Evolutionary conservation across 257 asterid species (phyloP), one percentile per base, ranked within the genome.

Genomic region (Paulownia fortunei): DNA sequence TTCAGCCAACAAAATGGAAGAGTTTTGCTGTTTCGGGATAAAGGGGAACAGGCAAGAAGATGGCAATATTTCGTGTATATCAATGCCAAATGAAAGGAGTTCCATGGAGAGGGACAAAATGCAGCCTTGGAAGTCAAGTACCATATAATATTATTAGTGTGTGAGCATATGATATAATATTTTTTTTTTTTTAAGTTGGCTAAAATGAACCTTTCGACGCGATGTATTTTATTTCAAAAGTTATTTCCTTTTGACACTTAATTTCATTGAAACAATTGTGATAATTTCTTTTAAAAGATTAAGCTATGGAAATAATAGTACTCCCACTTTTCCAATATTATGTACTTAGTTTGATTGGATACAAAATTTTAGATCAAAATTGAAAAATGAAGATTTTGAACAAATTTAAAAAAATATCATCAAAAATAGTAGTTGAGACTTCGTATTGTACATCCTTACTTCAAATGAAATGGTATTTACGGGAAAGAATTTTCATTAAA

Each of bases 61-160:
- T 65, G 78, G 69, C 75, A 65, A 74, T 36, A 16, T 26, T 42
- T 77, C 54, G 82, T 62, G 51, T 37, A 76, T 69, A 76, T 77
- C 86, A 74, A 80, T 69, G 87, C 82, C 76, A 76, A 66, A 77
- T 44, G 80, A 54, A 65, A 77, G 51, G 67, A 76, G 74, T 52
- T 67, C 7, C 27, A 7, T 5, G 34, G 64, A 24, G 21, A 75
- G 61, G 65, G 81, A 83, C 85, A 77, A 80, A 82, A 63, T n/a
- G 76, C 72, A 75, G 80, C 85, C 78, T 80, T 18, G 83, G 89
- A 82, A 79, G 86, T 85, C 82, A 79, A 79, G 84, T 37, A 66
- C 55, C 42, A 30, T 66, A 27, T 54, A 69, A 54, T 41, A 49
- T 9, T 32, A 26, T 61, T 11, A 32, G 4, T 2, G 32, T 3